A percentile compares a stretch with the other conserved stretches of the same genome.
Conservation (phyloP, 2,329 filamentous ascomycete species). For the Eutypa lata region DNA sequence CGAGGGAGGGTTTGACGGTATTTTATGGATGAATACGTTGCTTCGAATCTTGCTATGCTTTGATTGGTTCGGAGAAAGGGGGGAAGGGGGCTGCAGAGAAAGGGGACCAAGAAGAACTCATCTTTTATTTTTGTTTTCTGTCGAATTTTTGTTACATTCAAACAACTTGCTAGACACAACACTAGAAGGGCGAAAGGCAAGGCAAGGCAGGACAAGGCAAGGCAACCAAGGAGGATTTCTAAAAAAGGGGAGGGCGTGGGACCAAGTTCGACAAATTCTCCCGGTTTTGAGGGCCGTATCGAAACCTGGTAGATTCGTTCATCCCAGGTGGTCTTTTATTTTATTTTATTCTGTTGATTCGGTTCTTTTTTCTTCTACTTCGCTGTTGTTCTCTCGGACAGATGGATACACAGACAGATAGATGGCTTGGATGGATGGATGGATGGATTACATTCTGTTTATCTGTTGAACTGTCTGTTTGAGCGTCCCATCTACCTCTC, state of each 20-base stretch:
- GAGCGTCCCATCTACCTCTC: too few relatives aligned
- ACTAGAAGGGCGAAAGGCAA: not conserved
- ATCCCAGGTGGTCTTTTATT: too few relatives aligned
- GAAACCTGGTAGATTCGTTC: not conserved
- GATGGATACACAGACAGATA: not conserved
- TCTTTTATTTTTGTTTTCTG: not conserved
- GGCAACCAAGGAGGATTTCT: not conserved
- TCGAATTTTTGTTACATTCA: not conserved
- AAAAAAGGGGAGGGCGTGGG: not conserved
- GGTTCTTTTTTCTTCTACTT: too few relatives aligned
- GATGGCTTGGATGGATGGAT: too few relatives aligned
- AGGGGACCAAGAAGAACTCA: not conserved
- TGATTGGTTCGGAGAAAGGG: not conserved
- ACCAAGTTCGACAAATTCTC: not conserved
- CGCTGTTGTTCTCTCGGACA: not conserved
- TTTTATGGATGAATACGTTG: not conserved
- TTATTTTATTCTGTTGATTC: too few relatives aligned
- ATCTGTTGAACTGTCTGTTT: too few relatives aligned
- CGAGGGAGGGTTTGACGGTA: not conserved
- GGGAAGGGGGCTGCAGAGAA: not conserved
- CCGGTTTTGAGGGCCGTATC: not conserved
- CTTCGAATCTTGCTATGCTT: not conserved
- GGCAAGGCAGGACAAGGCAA: not conserved
- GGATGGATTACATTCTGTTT: too few relatives aligned
- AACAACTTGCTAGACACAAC: not conserved